These are phyloP conservation scores for Saccharomyces hybrid DNA, from an alignment of 1,139 yeast genomes.

Conservation along the genomic window DNA sequence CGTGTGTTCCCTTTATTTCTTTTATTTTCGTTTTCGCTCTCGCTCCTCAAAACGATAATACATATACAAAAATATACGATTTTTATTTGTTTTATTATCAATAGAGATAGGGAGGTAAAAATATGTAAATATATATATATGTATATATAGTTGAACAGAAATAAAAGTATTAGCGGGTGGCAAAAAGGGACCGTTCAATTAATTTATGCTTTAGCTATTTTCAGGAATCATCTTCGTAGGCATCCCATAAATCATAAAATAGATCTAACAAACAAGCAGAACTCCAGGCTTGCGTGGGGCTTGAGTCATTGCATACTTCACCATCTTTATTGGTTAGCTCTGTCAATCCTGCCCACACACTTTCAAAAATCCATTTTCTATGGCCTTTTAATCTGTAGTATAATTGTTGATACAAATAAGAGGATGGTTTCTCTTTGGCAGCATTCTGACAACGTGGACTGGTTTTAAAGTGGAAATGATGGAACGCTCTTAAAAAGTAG, in stretches of 20 bases:
- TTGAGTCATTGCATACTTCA: conserved; percentile 68
- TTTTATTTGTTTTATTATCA: neutral
- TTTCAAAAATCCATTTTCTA: conserved; percentile 57
- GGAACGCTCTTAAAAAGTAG: conserved; percentile 72
- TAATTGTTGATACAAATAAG: conserved; percentile 39
- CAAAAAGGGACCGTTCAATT: neutral
- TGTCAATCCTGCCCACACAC: conserved; percentile 90
- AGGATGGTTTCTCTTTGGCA: conserved; percentile 33
- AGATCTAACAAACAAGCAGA: conserved; percentile 76
- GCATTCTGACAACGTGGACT: conserved; percentile 24
- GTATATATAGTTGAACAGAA: neutral
- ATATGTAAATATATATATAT: neutral
- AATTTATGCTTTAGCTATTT: neutral
- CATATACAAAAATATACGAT: neutral
- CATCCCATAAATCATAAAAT: conserved; percentile 50
- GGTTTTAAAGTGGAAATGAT: conserved; percentile 43
- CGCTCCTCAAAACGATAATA: conserved; percentile 1
- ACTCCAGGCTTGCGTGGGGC: conserved; percentile 98
- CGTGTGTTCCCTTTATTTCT: conserved; percentile 1
- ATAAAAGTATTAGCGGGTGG: neutral
- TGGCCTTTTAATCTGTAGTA: conserved; percentile 56
- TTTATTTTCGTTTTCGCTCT: neutral
- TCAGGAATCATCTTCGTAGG: conserved; percentile 11
- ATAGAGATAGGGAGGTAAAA: neutral
- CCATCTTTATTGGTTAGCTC: conserved; percentile 91